Base-by-base conservation (phyloP, 768 basidiomycete genomes). In the Lentinula boryana region DNA sequence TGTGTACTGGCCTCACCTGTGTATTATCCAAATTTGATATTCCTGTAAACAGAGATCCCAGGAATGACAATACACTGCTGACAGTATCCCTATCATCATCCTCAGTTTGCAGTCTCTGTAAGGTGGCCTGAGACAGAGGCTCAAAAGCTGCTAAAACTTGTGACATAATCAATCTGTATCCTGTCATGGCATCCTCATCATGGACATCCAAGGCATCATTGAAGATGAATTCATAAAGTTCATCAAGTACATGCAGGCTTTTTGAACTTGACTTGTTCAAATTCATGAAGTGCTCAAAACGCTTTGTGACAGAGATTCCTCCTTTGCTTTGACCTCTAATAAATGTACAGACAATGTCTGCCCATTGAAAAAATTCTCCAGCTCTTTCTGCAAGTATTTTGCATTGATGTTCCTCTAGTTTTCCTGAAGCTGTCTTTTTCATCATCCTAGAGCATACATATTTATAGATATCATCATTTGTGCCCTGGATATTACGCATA, bases 31-130 rank as follows among this genome's bases (percentile, higher is more conserved):
- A 13, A 1, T 43, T 23, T 2, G 18, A n/a, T 5, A 56, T n/a
- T 6, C 55, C 55, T 41, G 38, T 56, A 15, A 56, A 43, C 21
- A 56, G 55, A 10, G 55, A 56, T 16, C 55, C 55, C n/a, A 56
- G 55, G 13, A 36, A 56, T 27, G 52, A n/a, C 13, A 54, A 5
- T 7, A 54, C 53, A 33, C 12, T 12, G 2, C 23, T 16, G 16
- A 54, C 36, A 21, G 36, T 38, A 38, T 7, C 6, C 13, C 10
- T 36, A 5, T 15, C n/a, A 36, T 13, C 3, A 27, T 13, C 0
- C 33, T 9, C 53, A 6, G 33, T 5, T 54, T 35, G 31, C 3
- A 54, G 10, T 2, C 13, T 54, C 53, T 21, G n/a, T 10, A 35
- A 15, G n/a, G 35, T 5, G 21, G 33, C 13, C 8, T 21, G 33